Evolutionary conservation across 495 filamentous ascomycete species (phyloP), one percentile per base, ranked within the genome.

Genomic region (Penicillium dipodomyicola): DNA sequence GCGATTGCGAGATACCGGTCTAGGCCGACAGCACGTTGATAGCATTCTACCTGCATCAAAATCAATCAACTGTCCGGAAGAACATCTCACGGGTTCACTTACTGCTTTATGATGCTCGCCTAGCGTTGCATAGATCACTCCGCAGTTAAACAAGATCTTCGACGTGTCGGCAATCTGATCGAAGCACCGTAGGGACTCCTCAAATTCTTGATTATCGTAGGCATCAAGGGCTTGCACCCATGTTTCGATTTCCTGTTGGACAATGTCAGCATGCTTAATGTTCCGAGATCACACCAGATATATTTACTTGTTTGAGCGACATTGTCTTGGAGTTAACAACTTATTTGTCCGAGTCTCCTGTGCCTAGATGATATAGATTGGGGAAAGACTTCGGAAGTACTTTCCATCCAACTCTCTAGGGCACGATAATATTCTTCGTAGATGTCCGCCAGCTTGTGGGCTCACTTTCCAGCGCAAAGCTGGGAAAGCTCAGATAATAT

Each of bases 111-210:
- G 89, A 77, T 99, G 94, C 68, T 97, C 89, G 57, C 94, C 95
- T n/a, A 99, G 76, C 0, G 94, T 97, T 10, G 94, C 94, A 81
- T 94, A 90, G 70, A 99, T 97, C 47, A 99, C 94, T 51, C 95
- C 94, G 74, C 92, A 94, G 69, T 99, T 99, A 80, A 99, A 99
- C 41, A 95, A 78, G 56, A 99, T 99, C 80, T 96, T 97, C 49
- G 95, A 97, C 3, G 94, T 99, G 69, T 97, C 95, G 52, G 91
- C 80, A 65, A 97, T 96, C 53, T 77, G 79, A 49, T 89, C 88
- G 67, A 98, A 99, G 53, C 84, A 79, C 62, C 82, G 82, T 55
- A 97, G 71, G 5, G 95, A 83, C 58, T 89, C 83, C 59, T 96
- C 94, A 72, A 95, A 97, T 64, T 97, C 90, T 76, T 96, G 93